Conservation (phyloP, 441 rosid genomes). For the Arabidopsis hybrid region DNA sequence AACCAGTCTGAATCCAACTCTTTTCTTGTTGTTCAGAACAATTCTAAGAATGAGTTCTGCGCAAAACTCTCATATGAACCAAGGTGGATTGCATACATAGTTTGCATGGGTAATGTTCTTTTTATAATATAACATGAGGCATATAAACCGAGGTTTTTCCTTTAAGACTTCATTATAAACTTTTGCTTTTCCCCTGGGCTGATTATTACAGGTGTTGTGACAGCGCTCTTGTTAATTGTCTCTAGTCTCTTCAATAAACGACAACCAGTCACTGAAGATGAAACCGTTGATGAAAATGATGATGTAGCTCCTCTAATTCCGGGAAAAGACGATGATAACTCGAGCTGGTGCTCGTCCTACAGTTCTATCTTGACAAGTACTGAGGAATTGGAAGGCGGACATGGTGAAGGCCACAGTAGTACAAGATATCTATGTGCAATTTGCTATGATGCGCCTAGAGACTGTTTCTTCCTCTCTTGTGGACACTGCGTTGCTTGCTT, state of each 20-base stretch:
- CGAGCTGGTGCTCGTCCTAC: conserved; percentile 95
- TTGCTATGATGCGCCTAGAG: conserved; percentile 98
- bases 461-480: conserved; percentile 98
- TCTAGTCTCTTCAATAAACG: conserved; percentile 71
- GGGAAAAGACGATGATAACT: conserved; percentile 83
- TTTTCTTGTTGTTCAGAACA: conserved; percentile 55
- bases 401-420: conserved; percentile 70
- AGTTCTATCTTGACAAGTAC: conserved; percentile 81
- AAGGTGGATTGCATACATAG: conserved; percentile 88
- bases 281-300: conserved; percentile 42
- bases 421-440: conserved; percentile 92
- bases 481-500: conserved; percentile 95
- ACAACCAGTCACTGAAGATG: conserved; percentile 53
- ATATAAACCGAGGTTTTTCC: neutral
- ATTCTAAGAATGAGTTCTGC: conserved; percentile 61
- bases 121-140: conserved; percentile 22
- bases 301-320: conserved; percentile 80
- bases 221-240: conserved; percentile 63
- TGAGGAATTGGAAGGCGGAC: conserved; percentile 68
- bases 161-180: conserved; percentile 7
- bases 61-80: conserved; percentile 86
- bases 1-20: conserved; percentile 18
- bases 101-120: conserved; percentile 73
- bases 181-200: conserved; percentile 23
- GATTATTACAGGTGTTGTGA: conserved; percentile 68